Conservation (phyloP, 2,329 filamentous ascomycete genomes). For the Penicillium sp. region DNA sequence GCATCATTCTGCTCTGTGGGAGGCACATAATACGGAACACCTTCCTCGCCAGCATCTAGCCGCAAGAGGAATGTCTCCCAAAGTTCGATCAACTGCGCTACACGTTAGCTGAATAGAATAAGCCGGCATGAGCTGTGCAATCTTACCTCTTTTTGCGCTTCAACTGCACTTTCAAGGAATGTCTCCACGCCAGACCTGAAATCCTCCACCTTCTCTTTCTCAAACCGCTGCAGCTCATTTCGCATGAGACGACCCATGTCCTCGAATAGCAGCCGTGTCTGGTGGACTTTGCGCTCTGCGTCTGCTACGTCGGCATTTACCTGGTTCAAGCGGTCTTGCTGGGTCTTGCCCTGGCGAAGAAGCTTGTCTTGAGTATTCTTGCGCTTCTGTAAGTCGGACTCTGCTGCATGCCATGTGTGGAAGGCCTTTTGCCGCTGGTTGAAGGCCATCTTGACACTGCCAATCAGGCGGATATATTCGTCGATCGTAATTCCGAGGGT, state of each 20-base stretch:
- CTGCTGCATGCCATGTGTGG: conserved; percentile 87
- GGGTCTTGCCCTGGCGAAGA: conserved; percentile 87
- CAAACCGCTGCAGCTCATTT: conserved; percentile 85
- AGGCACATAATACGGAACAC: conserved; percentile 46
- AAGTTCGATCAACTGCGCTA: conserved; percentile 74
- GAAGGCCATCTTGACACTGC: conserved; percentile 91
- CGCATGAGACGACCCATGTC: conserved; percentile 96
- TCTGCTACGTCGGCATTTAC: conserved; percentile 91
- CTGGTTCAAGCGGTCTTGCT: conserved; percentile 92
- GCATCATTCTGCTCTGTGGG: conserved; percentile 21
- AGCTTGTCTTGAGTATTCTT: conserved; percentile 88
- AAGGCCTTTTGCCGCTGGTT: conserved; percentile 90
- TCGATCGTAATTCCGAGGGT: conserved; percentile 97
- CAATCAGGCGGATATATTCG: conserved; percentile 94
- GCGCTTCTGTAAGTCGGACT: conserved; percentile 85
- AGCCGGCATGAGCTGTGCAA: conserved; percentile 12
- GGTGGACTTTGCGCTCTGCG: conserved; percentile 87
- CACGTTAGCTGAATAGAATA: conserved; percentile 4
- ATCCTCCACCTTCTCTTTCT: conserved; percentile 96
- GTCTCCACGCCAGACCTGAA: conserved; percentile 98
- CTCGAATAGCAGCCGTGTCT: conserved; percentile 84
- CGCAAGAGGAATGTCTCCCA: conserved; percentile 99
- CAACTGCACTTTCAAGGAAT: conserved; percentile 92
- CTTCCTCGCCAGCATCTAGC: conserved; percentile 88
- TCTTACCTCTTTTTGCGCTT: conserved; percentile 94